Evolutionary conservation across 257 asterid species (phyloP), one percentile per base, ranked within the genome.

Genomic region (Anisodus tanguticus): DNA sequence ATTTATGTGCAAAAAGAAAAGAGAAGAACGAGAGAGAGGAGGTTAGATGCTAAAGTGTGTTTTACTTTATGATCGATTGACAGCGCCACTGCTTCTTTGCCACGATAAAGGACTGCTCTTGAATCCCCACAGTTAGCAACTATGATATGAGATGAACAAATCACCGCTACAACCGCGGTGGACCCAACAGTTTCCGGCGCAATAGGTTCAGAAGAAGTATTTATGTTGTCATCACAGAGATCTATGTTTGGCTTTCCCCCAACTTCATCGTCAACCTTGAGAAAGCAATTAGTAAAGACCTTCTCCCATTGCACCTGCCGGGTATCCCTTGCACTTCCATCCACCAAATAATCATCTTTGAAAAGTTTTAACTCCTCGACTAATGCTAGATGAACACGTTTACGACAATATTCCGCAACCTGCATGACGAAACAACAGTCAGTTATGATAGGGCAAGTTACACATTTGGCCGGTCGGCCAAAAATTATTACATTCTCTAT

Each of bases 61-160:
- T 89, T 83, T 88, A 94, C 98, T 87, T 93, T 94, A 84, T 94
- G 97, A 84, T 94, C 98, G 35, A 87, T 55, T 3, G 98, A 94
- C 82, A 94, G 82, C 0, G 95, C 89, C n/a, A 94, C 67, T 0
- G 93, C 94, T 88, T 94, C 97, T 90, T 93, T 94, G 86, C 98
- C 97, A 72, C 98, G 98, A 78, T 87, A 94, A 74, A 94, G 94
- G 58, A 94, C 97, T 53, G 96, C 98, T 88, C 98, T 87, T 2
- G 98, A 94, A 87, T 94, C 98, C 84, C 98, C 98, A 69, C 97
- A 93, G 69, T 94, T 94, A 77, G 96, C 90, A 80, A 94, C 96
- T 87, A 94, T 79, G 45, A 94, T 91, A 85, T 94, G 97, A 83
- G 98, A 94, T 16, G 98, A 94, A 69, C 93, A 92, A 51, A 94